A percentile compares a stretch with the other conserved stretches of the same genome.
Conservation (phyloP, 202 grass and related monocot genomes). For the Dendrocalamus latiflorus region DNA sequence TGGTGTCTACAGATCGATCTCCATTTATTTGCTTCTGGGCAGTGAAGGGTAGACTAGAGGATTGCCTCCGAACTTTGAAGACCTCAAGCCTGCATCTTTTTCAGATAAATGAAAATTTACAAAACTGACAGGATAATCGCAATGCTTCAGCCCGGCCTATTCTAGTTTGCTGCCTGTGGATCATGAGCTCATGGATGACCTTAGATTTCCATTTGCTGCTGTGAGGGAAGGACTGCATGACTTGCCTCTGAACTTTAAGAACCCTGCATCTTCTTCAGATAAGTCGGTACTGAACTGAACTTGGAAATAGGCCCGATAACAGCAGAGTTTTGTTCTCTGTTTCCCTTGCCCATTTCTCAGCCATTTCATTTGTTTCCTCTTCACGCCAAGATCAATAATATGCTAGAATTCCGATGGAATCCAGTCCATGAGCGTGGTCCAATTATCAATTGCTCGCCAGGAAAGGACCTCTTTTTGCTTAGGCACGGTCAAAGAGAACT, state of each 20-base stretch:
- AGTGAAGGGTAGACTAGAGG: not conserved
- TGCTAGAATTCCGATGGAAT: not conserved
- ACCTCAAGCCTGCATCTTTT: not conserved
- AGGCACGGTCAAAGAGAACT: not conserved
- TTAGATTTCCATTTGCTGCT: not conserved
- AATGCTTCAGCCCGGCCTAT: not conserved
- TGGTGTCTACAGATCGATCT: not conserved
- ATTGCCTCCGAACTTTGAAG: not conserved
- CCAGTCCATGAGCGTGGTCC: not conserved
- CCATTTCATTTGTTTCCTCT: not conserved
- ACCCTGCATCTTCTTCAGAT: not conserved
- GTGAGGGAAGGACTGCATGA: not conserved
- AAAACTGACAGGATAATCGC: not conserved
- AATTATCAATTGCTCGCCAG: not conserved
- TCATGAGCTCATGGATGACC: not conserved
- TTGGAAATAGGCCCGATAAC: not conserved
- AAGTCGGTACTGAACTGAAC: not conserved
- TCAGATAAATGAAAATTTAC: not conserved
- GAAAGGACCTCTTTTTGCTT: not conserved
- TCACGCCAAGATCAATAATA: not conserved
- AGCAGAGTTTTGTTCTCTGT: not conserved
- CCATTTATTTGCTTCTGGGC: not conserved
- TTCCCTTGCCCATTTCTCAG: not conserved
- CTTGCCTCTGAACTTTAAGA: not conserved
- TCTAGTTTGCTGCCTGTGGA: not conserved